Conservation (phyloP, 1,139 yeast genomes). For the Candida albicans region DNA sequence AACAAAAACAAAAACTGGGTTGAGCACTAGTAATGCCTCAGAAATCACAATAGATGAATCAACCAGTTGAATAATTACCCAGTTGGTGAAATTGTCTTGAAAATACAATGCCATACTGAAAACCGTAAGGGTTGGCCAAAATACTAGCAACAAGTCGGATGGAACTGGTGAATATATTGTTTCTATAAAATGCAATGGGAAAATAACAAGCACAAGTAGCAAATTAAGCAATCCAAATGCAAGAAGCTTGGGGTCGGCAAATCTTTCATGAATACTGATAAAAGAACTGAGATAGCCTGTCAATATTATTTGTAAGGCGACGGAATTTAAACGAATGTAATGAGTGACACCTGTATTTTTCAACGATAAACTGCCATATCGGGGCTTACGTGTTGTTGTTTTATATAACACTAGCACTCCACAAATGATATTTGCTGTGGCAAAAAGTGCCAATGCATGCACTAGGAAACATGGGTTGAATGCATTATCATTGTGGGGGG, state of each 20-base stretch:
- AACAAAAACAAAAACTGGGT: constrained; percentile 21
- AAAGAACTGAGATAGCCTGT: constrained; percentile 20
- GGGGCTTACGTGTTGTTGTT: constrained; percentile 12
- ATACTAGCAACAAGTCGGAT: constrained; percentile 34
- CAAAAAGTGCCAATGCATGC: constrained; percentile 7
- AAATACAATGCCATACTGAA: constrained; percentile 22
- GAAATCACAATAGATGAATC: constrained; percentile 13
- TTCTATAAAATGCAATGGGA: constrained; percentile 47
- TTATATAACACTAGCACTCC: constrained; percentile 26
- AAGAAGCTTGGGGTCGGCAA: constrained; percentile 23
- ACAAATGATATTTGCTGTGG: constrained; percentile 5
- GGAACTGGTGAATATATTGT: constrained; percentile 32
- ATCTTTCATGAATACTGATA: constrained; percentile 23
- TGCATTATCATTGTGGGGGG: constrained; percentile 43
- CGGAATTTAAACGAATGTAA: constrained; percentile 26
- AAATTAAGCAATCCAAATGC: constrained; percentile 21
- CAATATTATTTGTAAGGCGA: constrained; percentile 27
- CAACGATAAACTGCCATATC: constrained; percentile 23
- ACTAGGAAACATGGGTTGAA: constrained; percentile 56
- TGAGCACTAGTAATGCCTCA: constrained; percentile 21
- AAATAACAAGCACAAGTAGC: constrained; percentile 17
- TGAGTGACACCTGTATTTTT: constrained; percentile 33
- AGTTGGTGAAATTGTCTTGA: constrained; percentile 32
- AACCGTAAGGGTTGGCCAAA: constrained; percentile 39
- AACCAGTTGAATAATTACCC: constrained; percentile 21